Percentiles rank a stretch among this genome's conserved stretches.
phyloP scores from a whole-genome alignment of 176 grass and related monocot species.

The Saccharum officinarum region DNA sequence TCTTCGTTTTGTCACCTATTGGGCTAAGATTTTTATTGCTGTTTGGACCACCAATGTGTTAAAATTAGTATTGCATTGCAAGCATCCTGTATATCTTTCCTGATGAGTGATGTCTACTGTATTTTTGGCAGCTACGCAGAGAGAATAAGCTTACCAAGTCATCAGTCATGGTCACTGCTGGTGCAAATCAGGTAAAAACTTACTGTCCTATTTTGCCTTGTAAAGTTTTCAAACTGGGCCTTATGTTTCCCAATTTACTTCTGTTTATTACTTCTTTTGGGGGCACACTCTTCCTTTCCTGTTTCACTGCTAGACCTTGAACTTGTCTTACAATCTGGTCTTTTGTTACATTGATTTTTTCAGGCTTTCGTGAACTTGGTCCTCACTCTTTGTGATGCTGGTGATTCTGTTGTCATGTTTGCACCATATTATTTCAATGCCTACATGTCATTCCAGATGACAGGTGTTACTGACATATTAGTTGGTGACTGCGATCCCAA shows the following conservation, averaged over 20 bases:
- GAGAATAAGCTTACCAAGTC: conserved; percentile 93
- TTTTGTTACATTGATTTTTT: conserved; percentile 31
- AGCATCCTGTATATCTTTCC: background rate
- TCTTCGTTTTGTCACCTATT: conserved; percentile 4
- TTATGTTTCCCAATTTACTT: background rate
- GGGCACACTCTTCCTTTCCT: background rate
- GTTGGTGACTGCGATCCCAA: conserved; percentile 67
- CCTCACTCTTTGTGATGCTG: conserved; percentile 88
- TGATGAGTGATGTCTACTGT: conserved; percentile 33
- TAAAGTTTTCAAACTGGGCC: background rate
- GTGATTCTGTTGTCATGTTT: conserved; percentile 98
- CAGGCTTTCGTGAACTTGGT: conserved; percentile 98
- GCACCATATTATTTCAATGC: conserved; percentile 97
- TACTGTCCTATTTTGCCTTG: conserved; percentile 14
- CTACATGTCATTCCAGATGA: conserved; percentile 99
- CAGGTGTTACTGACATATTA: conserved; percentile 83
- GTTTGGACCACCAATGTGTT: background rate
- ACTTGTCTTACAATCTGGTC: conserved; percentile 25
- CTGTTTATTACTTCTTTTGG: background rate
- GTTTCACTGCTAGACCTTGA: conserved; percentile 8
- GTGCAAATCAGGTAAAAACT: conserved; percentile 87
- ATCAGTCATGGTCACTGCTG: conserved; percentile 94
- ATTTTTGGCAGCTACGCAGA: conserved; percentile 54
- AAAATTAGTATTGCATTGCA: background rate
- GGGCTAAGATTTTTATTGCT: background rate